Conservation (phyloP, 805 yeast species). For the Metschnikowia chrysomelidarum region DNA sequence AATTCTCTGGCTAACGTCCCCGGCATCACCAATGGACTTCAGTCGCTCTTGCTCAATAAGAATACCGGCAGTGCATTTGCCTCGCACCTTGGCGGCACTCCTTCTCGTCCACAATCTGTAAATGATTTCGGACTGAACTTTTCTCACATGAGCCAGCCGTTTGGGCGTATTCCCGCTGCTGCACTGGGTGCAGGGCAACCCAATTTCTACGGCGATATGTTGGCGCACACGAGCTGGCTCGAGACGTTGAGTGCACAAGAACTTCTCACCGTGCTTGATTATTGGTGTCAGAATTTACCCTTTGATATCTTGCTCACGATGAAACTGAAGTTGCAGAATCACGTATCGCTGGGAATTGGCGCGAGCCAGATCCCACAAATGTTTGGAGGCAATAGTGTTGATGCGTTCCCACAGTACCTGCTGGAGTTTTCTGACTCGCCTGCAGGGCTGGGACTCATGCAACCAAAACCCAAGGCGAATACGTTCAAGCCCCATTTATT, state of each 20-base stretch:
- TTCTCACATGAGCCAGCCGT: slow-evolving; percentile 12
- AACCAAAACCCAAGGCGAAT: slow-evolving; percentile 20
- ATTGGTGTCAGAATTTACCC: slow-evolving; percentile 48
- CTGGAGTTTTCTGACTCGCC: neutral
- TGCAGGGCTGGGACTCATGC: slow-evolving; percentile 10
- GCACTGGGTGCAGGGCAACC: slow-evolving; percentile 24
- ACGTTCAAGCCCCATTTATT: slow-evolving; percentile 18
- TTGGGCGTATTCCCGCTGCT: slow-evolving; percentile 3
- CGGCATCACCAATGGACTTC: too few relatives aligned
- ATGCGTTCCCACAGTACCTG: too few relatives aligned
- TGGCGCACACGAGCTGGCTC: slow-evolving; percentile 38
- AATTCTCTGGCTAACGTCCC: too few relatives aligned
- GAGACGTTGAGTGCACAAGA: slow-evolving; percentile 46
- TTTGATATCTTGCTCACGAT: slow-evolving; percentile 52
- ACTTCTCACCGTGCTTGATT: slow-evolving; percentile 52
- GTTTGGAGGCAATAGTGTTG: too few relatives aligned
- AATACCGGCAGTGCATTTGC: slow-evolving; percentile 22
- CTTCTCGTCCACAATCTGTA: slow-evolving; percentile 43
- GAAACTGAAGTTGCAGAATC: slow-evolving; percentile 45
- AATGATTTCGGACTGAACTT: slow-evolving; percentile 30
- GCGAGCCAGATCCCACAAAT: slow-evolving; percentile 4
- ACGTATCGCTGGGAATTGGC: slow-evolving; percentile 23
- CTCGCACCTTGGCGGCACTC: slow-evolving; percentile 31
- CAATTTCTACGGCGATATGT: slow-evolving; percentile 41
- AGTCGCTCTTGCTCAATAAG: slow-evolving; percentile 26